A percentile compares a stretch with the other conserved stretches of the same genome.
phyloP scores from a whole-genome alignment of 1,284 basidiomycete genomes.

The Cryptococcus hybrid region DNA sequence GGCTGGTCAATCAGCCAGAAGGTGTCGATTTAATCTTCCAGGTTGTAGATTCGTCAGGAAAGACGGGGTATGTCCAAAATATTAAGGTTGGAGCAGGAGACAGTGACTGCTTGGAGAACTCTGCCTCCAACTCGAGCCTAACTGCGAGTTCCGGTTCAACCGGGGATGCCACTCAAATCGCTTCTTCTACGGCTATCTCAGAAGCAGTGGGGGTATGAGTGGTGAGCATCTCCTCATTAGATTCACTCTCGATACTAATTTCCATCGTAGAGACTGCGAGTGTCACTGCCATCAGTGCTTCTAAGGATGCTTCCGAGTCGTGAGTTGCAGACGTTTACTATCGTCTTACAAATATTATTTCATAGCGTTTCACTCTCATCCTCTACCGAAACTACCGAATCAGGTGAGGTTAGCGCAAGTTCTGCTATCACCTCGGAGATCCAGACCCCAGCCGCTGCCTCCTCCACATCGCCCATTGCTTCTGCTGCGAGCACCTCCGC shows the following conservation, averaged over 20 bases:
- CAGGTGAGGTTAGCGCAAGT: too few relatives aligned
- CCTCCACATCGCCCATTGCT: neutral
- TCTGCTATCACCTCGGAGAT: neutral
- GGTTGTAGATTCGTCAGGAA: constrained; percentile 35
- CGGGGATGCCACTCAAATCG: too few relatives aligned
- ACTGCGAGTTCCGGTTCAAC: neutral
- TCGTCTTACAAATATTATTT: neutral
- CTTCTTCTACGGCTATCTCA: too few relatives aligned
- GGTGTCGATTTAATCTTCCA: constrained; percentile 42
- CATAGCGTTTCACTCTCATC: neutral
- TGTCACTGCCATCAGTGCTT: neutral
- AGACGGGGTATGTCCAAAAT: constrained; percentile 44
- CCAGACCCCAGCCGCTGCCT: neutral
- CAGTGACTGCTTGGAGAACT: neutral
- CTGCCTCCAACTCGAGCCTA: neutral
- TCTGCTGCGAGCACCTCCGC: constrained; percentile 1
- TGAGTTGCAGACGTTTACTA: neutral
- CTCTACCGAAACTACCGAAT: neutral
- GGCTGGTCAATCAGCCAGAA: constrained; percentile 33
- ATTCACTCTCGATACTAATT: neutral
- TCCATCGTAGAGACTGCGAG: neutral
- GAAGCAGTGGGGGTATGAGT: neutral
- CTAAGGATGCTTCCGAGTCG: neutral
- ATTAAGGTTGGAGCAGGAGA: constrained; percentile 24
- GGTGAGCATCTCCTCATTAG: neutral